phyloP scores from a whole-genome alignment of 1,284 basidiomycete genomes.

The Cutaneotrichosporon arboriforme region DNA sequence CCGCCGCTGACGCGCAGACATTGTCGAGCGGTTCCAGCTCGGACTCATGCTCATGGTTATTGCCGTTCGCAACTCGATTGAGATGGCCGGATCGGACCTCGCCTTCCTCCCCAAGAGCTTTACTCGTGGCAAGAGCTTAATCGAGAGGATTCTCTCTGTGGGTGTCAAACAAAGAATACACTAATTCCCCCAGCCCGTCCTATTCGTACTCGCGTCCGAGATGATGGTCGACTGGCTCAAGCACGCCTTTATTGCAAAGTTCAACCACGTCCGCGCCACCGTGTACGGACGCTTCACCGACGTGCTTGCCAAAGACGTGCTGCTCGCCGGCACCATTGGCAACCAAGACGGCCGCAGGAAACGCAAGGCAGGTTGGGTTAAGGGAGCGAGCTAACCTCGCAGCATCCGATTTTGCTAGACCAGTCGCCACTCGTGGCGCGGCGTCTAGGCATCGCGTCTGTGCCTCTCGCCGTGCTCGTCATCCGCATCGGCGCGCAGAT shows the following conservation, averaged over 20 bases:
- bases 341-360: constrained; percentile 13
- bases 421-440: constrained; percentile 92
- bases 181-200: constrained; percentile 61
- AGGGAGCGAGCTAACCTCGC: constrained; percentile 40
- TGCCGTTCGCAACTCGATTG: constrained; percentile 90
- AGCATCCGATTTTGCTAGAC: constrained; percentile 73
- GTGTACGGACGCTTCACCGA: constrained; percentile 96
- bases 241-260: constrained; percentile 98
- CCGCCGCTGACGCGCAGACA: constrained; percentile 57
- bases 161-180: constrained; percentile 31
- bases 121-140: constrained; percentile 67
- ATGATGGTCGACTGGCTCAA: constrained; percentile 98
- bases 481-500: constrained; percentile 83
- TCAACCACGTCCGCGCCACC: constrained; percentile 84
- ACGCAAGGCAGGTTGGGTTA: constrained; percentile 54
- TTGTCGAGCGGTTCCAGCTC: constrained; percentile 95
- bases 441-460: constrained; percentile 84
- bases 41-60: constrained; percentile 86
- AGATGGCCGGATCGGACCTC: constrained; percentile 82
- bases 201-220: constrained; percentile 87
- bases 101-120: constrained; percentile 78
- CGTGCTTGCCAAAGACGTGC: constrained; percentile 88
- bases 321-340: constrained; percentile 59
- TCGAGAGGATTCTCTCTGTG: constrained; percentile 78
- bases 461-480: constrained; percentile 87